These are phyloP conservation scores for Earliella scabrosa DNA, from an alignment of 1,284 basidiomycete genomes.

Conservation along the genomic window DNA sequence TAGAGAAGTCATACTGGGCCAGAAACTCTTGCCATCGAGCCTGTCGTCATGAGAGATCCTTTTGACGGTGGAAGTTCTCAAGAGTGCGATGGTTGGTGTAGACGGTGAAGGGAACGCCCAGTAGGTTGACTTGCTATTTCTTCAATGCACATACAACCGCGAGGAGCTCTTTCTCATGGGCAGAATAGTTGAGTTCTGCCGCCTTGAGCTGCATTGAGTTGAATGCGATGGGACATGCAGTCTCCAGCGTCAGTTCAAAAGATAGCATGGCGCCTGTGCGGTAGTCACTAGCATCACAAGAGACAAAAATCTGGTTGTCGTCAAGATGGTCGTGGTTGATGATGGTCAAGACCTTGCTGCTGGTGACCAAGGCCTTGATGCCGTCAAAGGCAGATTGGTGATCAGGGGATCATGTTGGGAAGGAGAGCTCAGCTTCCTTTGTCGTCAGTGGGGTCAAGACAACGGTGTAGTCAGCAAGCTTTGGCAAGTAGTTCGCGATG, in stretches of 20 bases:
- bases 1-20: conserved; percentile 38
- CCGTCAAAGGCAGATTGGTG: conserved; percentile 41
- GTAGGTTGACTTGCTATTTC: conserved; percentile 39
- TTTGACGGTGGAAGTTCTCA: conserved; percentile 40
- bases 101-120: conserved; percentile 38
- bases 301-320: conserved; percentile 27
- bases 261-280: conserved; percentile 31
- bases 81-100: conserved; percentile 46
- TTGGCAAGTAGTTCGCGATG: conserved; percentile 39
- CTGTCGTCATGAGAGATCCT: conserved; percentile 39
- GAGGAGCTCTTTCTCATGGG: conserved; percentile 33
- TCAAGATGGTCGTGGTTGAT: not conserved
- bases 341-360: not conserved
- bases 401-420: not conserved
- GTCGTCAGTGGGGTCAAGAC: conserved; percentile 24
- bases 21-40: conserved; percentile 43
- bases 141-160: conserved; percentile 25
- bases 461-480: conserved; percentile 35
- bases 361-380: conserved; percentile 38
- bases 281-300: conserved; percentile 30
- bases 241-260: conserved; percentile 13
- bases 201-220: conserved; percentile 19
- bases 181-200: conserved; percentile 32
- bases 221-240: conserved; percentile 12
- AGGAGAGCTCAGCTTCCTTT: not conserved